A percentile compares a stretch with the other conserved stretches of the same genome.
These are phyloP conservation scores for Bryopsis sp. DNA, from an alignment of 139 green algal genomes.

Conservation along the genomic window DNA sequence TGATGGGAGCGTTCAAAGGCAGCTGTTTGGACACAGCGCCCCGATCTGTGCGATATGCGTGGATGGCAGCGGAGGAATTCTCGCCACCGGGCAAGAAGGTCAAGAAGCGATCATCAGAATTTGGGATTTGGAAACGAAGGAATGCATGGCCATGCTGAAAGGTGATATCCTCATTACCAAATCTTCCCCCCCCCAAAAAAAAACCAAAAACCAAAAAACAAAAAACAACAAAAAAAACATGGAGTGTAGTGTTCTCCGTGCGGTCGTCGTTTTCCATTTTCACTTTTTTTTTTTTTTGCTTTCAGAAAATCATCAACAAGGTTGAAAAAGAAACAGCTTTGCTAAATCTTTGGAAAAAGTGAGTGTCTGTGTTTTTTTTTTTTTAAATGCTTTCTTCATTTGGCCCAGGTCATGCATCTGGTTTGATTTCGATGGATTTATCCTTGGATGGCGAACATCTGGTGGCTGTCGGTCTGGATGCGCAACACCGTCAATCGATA, in stretches of 20 bases:
- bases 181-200: too few species aligned
- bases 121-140: slow-evolving; percentile 49
- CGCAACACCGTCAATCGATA: slow-evolving; percentile 38
- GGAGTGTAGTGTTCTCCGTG: too few species aligned
- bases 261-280: too few species aligned
- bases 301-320: too few species aligned
- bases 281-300: too few species aligned
- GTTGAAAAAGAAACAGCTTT: too few species aligned
- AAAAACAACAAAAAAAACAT: too few species aligned
- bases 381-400: too few species aligned
- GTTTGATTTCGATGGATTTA: slow-evolving; percentile 54
- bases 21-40: background rate
- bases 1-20: background rate
- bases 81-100: slow-evolving; percentile 66
- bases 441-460: slow-evolving; percentile 50
- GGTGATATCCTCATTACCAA: too few species aligned
- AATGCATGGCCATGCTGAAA: slow-evolving; percentile 38
- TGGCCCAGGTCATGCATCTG: slow-evolving; percentile 41
- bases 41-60: background rate
- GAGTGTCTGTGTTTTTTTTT: too few species aligned
- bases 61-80: background rate
- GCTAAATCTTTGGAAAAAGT: too few species aligned
- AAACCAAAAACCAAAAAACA: too few species aligned
- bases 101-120: slow-evolving; percentile 48
- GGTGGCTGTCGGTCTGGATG: slow-evolving; percentile 54